Conservation (phyloP, 1,139 yeast genomes). For the Diutina rugosa region DNA sequence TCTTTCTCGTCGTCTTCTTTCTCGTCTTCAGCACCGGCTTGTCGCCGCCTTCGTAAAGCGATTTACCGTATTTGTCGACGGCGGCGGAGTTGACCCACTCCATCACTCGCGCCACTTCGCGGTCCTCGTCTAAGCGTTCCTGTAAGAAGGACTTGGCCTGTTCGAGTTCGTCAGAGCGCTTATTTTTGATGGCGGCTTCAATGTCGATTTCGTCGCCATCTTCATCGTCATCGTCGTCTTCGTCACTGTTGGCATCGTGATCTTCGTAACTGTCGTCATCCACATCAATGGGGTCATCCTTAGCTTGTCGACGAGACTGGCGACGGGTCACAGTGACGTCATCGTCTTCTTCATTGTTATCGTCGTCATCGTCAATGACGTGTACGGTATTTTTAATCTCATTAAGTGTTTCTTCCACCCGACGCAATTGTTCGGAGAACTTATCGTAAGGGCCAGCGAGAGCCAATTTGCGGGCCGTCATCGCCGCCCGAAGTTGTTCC, state of each 20-base stretch:
- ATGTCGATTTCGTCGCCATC: background rate
- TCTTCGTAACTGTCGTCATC: background rate
- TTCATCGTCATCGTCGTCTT: background rate
- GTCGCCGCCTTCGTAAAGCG: slow-evolving; percentile 49
- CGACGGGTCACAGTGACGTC: background rate
- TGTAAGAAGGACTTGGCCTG: slow-evolving; percentile 14
- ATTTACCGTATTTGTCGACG: slow-evolving; percentile 33
- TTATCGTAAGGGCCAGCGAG: slow-evolving; percentile 18
- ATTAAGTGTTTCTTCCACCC: slow-evolving; percentile 17
- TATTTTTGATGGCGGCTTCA: background rate
- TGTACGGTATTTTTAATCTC: slow-evolving; percentile 18
- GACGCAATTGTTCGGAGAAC: slow-evolving; percentile 27
- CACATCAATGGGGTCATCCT: background rate
- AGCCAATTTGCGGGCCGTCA: slow-evolving; percentile 47
- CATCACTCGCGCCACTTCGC: slow-evolving; percentile 31
- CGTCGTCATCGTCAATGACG: slow-evolving; percentile 10
- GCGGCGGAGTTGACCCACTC: slow-evolving; percentile 57
- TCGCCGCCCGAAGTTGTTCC: slow-evolving; percentile 42
- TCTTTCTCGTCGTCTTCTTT: background rate
- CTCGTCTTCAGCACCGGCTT: slow-evolving; percentile 14
- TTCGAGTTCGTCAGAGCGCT: slow-evolving; percentile 19
- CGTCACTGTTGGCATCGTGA: slow-evolving; percentile 6
- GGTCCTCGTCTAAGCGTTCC: slow-evolving; percentile 18
- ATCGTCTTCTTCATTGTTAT: background rate
- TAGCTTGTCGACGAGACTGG: background rate